Evolutionary conservation across 1,139 yeast genomes (phyloP), one percentile per base, ranked within the genome.

Genomic region (Taphrina pruni): DNA sequence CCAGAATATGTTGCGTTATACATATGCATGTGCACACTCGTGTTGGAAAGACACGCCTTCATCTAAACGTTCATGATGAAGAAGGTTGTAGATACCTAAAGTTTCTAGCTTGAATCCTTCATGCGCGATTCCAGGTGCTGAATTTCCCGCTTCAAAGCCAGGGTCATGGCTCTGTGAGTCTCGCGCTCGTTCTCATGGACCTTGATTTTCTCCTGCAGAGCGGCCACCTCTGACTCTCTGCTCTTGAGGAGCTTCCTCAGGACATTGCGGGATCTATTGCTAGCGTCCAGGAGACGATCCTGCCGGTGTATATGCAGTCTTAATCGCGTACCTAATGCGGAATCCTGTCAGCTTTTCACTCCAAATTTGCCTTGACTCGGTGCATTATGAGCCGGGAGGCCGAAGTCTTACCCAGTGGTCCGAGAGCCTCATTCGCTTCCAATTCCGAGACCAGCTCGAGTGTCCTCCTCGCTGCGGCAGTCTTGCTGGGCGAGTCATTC

Each of bases 91-190:
- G 48, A 6, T 45, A 11, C 48, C 20, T 45, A 26, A 26, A 26
- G 32, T 4, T 4, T 26, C 32, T 26, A 26, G 32, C 32, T 26
- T 14, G 48, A 20, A 45, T 8, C 48, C 20, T 17, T 45, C n/a
- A 17, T 45, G 8, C n/a, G 48, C n/a, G 60, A 12, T 20, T 45
- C 26, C 43, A 43, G 52, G 26, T 45, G 26, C 32, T 36, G 50
- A 58, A 58, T 38, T n/a, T 58, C 62, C 6, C 62, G 52, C 32
- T 45, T 58, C 32, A 58, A 39, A 17, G 54, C 54, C 11, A 46
- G 38, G 11, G n/a, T 45, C 54, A 32, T 11, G 41, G 62, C 51
- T 32, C 62, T 26, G 11, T 46, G 38, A 7, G 62, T 46, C 26
- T 58, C 62, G 12, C 43, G 26, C 41, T 58, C 62, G 45, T 43